phyloP scores from a whole-genome alignment of 352 stramenopile species.

The Peronospora farinosa region DNA sequence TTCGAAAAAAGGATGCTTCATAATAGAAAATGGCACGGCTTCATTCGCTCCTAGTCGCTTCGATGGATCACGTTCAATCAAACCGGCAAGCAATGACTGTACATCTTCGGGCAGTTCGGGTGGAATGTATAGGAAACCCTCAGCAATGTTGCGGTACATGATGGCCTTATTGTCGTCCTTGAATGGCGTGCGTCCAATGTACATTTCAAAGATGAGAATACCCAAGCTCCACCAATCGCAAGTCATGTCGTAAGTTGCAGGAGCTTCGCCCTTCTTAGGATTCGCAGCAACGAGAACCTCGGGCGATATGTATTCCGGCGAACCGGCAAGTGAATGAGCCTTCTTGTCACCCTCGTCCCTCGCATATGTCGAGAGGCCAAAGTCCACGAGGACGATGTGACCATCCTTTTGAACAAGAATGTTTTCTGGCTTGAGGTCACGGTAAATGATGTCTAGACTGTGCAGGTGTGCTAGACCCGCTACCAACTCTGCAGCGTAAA shows the following conservation, averaged over 20 bases:
- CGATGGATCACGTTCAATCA: slow-evolving; percentile 69
- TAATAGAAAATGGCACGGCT: slow-evolving; percentile 79
- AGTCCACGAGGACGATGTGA: slow-evolving; percentile 86
- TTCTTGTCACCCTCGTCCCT: slow-evolving; percentile 45
- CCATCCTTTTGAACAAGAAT: slow-evolving; percentile 86
- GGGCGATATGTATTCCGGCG: slow-evolving; percentile 89
- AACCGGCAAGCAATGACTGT: slow-evolving; percentile 63
- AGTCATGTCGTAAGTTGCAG: slow-evolving; percentile 60
- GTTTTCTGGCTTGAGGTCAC: slow-evolving; percentile 90
- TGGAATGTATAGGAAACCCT: slow-evolving; percentile 76
- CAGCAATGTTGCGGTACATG: slow-evolving; percentile 90
- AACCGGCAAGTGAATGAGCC: slow-evolving; percentile 68
- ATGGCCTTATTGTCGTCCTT: slow-evolving; percentile 87
- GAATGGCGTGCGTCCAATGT: slow-evolving; percentile 87
- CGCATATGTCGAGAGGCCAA: slow-evolving; percentile 84
- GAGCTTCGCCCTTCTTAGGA: slow-evolving; percentile 30
- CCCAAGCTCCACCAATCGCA: slow-evolving; percentile 90
- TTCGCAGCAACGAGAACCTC: slow-evolving; percentile 80
- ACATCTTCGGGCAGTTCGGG: slow-evolving; percentile 61
- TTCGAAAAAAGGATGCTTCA: slow-evolving; percentile 85
- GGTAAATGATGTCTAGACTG: slow-evolving; percentile 84
- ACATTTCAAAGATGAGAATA: slow-evolving; percentile 90
- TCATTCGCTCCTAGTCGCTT: slow-evolving; percentile 77
- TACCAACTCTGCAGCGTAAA: slow-evolving; percentile 83
- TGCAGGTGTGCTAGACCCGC: slow-evolving; percentile 83